Evolutionary conservation across 2,329 filamentous ascomycete species (phyloP), one percentile per base, ranked within the genome.

Genomic region (Triangularia setosa): DNA sequence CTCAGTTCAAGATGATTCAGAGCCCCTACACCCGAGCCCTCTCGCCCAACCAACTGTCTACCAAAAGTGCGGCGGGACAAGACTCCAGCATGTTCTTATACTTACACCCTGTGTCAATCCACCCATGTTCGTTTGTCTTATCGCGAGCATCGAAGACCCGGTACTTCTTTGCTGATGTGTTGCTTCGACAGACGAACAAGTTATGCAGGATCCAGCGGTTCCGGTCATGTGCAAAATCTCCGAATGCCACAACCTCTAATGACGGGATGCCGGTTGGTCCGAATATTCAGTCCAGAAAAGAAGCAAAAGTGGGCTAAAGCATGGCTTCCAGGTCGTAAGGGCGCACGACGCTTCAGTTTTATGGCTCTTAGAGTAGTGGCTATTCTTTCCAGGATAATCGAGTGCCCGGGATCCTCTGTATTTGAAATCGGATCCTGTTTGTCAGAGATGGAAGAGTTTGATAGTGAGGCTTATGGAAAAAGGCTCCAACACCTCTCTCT

Each of bases 201-300:
- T 65, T 65, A 52, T 60, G 63, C 56, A 62, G 9, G 14, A 11
- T 25, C 7, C 16, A 16, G 6, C 56, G 24, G 23, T 33, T 62
- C 8, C 58, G n/a, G 16, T 60, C 55, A 11, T 65, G 44, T 1
- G 60, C 55, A 48, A 62, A 62, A 18, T 62, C 63, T 2, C 63
- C 63, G n/a, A 55, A 59, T 12, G 63, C 63, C 23, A 65, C 25
- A 11, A 62, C 21, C 55, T 62, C 24, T 5, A 65, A 24, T 2
- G 63, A 65, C 1, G 53, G 9, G 9, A 65, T 65, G 6, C 55
- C 63, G 0, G 30, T 7, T 18, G 44, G 63, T 1, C 63, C 63
- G 55, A 62, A 65, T 1, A 23, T 58, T 60, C 63, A 65, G 6
- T 65, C 48, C 7, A 59, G 21, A 9, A 60, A 24, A 9, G 1